phyloP scores from a whole-genome alignment of 2,329 filamentous ascomycete species.

The Pseudogymnoascus destructans region DNA sequence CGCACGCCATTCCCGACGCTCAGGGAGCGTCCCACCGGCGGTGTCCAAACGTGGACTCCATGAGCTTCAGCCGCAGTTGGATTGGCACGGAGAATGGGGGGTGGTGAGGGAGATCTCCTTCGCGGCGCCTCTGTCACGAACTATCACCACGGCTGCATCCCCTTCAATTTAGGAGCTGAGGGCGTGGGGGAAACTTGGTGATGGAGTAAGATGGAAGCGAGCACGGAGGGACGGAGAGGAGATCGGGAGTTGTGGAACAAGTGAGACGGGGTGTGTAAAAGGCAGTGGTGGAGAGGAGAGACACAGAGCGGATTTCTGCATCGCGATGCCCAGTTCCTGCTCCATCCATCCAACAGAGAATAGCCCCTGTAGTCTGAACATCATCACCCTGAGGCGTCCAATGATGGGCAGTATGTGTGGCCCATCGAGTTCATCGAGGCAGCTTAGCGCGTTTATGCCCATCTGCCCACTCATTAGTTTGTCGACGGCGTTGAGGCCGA shows the following conservation, averaged over 20 bases:
- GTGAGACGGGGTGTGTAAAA: conserved; percentile 1
- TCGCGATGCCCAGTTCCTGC: background rate
- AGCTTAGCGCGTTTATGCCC: background rate
- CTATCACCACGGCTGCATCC: background rate
- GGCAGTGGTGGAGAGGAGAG: background rate
- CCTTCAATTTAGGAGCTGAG: background rate
- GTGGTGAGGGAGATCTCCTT: background rate
- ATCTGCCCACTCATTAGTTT: background rate
- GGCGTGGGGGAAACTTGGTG: background rate
- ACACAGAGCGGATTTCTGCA: background rate
- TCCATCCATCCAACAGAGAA: background rate
- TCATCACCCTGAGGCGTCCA: background rate
- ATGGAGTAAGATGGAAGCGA: background rate
- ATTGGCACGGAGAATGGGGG: background rate
- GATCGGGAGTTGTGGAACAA: conserved; percentile 5
- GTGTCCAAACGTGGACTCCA: conserved; percentile 5
- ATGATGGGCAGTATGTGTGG: background rate
- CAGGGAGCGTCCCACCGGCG: background rate
- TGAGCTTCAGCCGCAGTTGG: conserved; percentile 5
- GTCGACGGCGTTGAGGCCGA: background rate
- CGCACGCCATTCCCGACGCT: background rate
- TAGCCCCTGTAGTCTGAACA: background rate
- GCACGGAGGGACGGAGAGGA: background rate
- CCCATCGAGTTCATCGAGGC: background rate
- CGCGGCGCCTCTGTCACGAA: background rate